A percentile compares a stretch with the other conserved stretches of the same genome.
Conservation (phyloP, 306 rosid species). For the Pyrus pyrifolia region DNA sequence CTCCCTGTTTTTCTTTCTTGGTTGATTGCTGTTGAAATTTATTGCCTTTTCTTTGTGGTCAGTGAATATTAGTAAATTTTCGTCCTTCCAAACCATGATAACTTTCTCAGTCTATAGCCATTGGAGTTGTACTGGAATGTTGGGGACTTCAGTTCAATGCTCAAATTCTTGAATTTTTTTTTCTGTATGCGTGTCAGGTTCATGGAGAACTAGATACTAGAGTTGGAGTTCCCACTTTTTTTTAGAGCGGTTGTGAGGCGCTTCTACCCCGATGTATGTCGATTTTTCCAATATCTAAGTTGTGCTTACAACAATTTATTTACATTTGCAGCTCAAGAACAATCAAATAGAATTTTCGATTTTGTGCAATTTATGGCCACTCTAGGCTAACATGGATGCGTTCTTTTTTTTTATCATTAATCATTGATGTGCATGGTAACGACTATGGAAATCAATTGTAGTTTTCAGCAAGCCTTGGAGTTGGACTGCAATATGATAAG, state of each 20-base stretch:
- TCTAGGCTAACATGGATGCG: not conserved
- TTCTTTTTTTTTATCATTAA: not conserved
- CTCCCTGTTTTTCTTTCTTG: not conserved
- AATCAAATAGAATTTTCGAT: not conserved
- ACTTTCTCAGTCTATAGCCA: not conserved
- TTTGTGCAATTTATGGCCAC: not conserved
- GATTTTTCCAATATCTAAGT: not conserved
- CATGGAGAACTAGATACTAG: constrained; percentile 79
- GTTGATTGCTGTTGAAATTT: not conserved
- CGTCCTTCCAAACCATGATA: not conserved
- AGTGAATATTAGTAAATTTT: too few relatives aligned
- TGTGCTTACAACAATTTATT: not conserved
- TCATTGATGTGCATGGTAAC: not conserved
- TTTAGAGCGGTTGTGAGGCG: constrained; percentile 47
- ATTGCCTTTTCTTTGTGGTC: not conserved
- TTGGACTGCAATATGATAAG: constrained; percentile 55
- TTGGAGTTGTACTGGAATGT: not conserved
- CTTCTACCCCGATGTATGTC: constrained; percentile 61
- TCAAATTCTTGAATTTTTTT: not conserved
- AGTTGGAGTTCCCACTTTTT: constrained; percentile 45
- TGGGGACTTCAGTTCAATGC: not conserved
- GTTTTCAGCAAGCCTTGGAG: constrained; percentile 71
- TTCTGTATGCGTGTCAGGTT: constrained; percentile 29
- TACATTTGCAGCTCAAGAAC: not conserved
- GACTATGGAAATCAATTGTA: constrained; percentile 21